Conservation (phyloP, 2,329 filamentous ascomycete genomes). For the Lachnellula occidentalis region DNA sequence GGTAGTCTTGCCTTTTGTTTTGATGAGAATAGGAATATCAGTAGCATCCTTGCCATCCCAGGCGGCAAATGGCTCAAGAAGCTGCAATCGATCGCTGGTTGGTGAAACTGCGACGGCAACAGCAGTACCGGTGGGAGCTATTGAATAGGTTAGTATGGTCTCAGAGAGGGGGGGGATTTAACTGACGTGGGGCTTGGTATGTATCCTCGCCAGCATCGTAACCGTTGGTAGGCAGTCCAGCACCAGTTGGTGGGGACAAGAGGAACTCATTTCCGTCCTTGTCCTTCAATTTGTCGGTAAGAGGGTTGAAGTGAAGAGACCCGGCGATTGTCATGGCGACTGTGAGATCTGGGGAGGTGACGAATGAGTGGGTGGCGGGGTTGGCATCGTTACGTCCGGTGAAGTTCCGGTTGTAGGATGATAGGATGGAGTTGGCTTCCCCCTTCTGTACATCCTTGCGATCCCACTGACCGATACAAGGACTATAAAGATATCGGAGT, state of each 20-base stretch:
- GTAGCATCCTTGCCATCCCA: constrained; percentile 91
- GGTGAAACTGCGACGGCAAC: constrained; percentile 82
- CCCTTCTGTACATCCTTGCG: constrained; percentile 92
- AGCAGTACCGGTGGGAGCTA: constrained; percentile 64
- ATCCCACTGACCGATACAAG: constrained; percentile 66
- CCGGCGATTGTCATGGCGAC: constrained; percentile 82
- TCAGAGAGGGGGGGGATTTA: no score
- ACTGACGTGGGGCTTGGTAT: constrained; percentile 95
- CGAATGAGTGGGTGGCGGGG: constrained; percentile 89
- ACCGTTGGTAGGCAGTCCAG: constrained; percentile 71
- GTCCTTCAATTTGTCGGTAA: constrained; percentile 87
- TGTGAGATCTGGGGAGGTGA: constrained; percentile 84
- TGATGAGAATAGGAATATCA: constrained; percentile 89
- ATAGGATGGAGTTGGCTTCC: constrained; percentile 91
- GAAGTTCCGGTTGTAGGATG: constrained; percentile 99
- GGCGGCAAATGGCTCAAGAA: constrained; percentile 75
- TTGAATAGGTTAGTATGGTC: no score
- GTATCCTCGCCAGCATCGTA: constrained; percentile 91
- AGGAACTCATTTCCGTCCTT: constrained; percentile 96
- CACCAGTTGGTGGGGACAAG: constrained; percentile 73
- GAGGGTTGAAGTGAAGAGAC: constrained; percentile 86
- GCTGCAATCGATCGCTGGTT: constrained; percentile 86
- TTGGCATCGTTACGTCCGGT: constrained; percentile 96
- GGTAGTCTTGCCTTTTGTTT: constrained; percentile 92
- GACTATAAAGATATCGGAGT: no score